Evolutionary conservation across 1,284 basidiomycete genomes (phyloP).

Genomic region (Fistulinella cinereoalba): DNA sequence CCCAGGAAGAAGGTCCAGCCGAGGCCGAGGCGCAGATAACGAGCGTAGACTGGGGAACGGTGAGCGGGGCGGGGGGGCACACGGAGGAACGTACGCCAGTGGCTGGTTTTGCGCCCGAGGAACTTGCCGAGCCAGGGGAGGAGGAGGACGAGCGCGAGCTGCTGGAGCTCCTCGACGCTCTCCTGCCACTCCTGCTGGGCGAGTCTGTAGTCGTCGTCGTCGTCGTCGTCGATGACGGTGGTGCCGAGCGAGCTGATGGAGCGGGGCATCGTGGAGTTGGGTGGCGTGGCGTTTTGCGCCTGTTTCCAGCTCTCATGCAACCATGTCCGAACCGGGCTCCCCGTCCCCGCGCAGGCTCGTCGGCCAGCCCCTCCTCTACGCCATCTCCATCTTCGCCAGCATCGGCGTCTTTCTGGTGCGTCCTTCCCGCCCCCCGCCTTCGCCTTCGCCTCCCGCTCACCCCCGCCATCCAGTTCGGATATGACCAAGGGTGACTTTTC

Average conservation of each 20-base stretch:
- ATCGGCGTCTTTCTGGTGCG: conserved; percentile 85
- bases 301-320: conserved; percentile 33
- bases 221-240: conserved; percentile 51
- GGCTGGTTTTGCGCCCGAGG: conserved; percentile 81
- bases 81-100: conserved; percentile 64
- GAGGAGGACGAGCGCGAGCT: conserved; percentile 76
- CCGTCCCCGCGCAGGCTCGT: conserved; percentile 56
- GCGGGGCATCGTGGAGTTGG: conserved; percentile 34
- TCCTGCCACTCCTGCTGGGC: conserved; percentile 94
- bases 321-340: conserved; percentile 40
- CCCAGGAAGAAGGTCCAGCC: conserved; percentile 60
- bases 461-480: conserved; percentile 66
- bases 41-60: conserved; percentile 56
- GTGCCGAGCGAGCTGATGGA: conserved; percentile 48
- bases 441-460: not conserved
- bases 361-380: conserved; percentile 79
- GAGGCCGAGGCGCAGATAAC: conserved; percentile 68
- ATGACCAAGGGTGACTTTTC: conserved; percentile 79
- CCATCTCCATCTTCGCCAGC: conserved; percentile 81
- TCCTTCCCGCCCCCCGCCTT: conserved; percentile 10
- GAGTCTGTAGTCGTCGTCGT: conserved; percentile 61
- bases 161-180: conserved; percentile 78
- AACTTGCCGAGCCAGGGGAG: conserved; percentile 88
- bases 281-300: conserved; percentile 5
- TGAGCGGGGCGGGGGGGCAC: conserved; percentile 10